Conservation (phyloP, 768 basidiomycete genomes). For the Trametes elegans region DNA sequence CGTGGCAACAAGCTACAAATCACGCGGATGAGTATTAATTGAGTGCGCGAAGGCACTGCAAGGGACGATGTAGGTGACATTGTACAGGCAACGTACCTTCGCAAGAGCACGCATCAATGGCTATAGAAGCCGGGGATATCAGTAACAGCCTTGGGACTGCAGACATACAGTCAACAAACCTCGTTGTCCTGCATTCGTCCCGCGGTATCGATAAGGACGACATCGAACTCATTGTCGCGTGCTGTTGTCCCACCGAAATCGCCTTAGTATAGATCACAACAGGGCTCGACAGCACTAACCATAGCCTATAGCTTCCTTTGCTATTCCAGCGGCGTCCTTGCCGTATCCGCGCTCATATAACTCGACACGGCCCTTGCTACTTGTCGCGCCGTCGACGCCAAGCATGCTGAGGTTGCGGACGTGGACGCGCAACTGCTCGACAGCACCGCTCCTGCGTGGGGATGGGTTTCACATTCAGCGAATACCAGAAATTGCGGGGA, state of each 20-base stretch:
- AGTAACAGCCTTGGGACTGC: too few species aligned
- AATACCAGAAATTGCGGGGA: not conserved
- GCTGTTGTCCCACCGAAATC: slow-evolving; percentile 42
- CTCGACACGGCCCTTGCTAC: slow-evolving; percentile 78
- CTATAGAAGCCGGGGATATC: slow-evolving; percentile 38
- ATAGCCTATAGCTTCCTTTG: slow-evolving; percentile 89
- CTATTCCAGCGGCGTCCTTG: slow-evolving; percentile 98
- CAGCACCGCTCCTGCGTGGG: slow-evolving; percentile 91
- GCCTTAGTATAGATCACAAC: not conserved
- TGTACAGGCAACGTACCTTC: slow-evolving; percentile 51
- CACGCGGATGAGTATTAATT: not conserved
- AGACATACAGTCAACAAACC: too few species aligned
- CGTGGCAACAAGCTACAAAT: slow-evolving; percentile 73
- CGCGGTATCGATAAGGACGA: slow-evolving; percentile 96
- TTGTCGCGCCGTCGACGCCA: slow-evolving; percentile 61
- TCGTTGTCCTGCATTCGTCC: slow-evolving; percentile 99
- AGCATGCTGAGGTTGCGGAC: slow-evolving; percentile 92
- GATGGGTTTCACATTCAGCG: not conserved
- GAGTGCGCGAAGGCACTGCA: not conserved
- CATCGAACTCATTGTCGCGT: slow-evolving; percentile 89
- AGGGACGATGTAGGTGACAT: too few species aligned
- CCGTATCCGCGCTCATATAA: slow-evolving; percentile 96
- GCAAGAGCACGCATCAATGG: slow-evolving; percentile 98
- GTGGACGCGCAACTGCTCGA: slow-evolving; percentile 96
- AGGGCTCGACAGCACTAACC: slow-evolving; percentile 45